Percentiles rank a stretch among this genome's conserved stretches.
Evolutionary conservation across 2,329 filamentous ascomycete genomes (phyloP).

Genomic region (Aspergillus sp.): DNA sequence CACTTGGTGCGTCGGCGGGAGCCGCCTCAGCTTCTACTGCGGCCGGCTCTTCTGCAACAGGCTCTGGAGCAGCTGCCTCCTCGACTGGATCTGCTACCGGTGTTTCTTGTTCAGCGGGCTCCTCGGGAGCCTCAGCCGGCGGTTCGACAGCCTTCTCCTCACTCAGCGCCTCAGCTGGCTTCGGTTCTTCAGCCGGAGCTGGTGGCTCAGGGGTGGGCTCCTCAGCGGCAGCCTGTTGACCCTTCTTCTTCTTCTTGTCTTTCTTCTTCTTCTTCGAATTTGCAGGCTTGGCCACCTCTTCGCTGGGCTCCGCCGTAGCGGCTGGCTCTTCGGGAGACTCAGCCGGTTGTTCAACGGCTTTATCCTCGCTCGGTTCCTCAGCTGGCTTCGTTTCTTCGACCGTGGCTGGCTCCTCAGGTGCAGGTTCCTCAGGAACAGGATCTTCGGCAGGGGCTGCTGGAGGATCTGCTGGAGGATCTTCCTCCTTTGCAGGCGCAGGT

Average conservation of each 20-base stretch:
- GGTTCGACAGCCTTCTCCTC: neutral
- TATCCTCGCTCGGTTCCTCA: too few relatives aligned
- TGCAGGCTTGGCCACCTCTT: neutral
- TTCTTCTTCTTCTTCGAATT: neutral
- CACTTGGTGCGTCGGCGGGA: neutral
- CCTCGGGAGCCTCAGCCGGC: neutral
- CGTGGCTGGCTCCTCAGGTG: neutral
- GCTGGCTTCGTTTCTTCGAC: conserved; percentile 1
- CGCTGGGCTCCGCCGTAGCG: too few relatives aligned
- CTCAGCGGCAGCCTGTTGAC: conserved; percentile 3
- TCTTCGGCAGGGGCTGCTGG: conserved; percentile 1
- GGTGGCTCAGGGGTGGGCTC: conserved; percentile 12
- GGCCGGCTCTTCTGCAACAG: neutral
- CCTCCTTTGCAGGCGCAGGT: conserved; percentile 8
- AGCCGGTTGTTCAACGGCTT: too few relatives aligned
- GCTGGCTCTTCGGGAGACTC: neutral
- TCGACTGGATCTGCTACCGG: conserved; percentile 1
- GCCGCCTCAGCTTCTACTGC: neutral
- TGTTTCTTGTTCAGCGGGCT: conserved; percentile 6
- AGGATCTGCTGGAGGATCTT: conserved; percentile 5
- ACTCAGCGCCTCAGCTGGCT: neutral
- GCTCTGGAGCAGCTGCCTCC: neutral
- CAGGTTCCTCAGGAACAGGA: too few relatives aligned
- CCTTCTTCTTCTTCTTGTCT: neutral
- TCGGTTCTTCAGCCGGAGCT: neutral